These are phyloP conservation scores for Ascochyta koolunga DNA, from an alignment of 2,329 filamentous ascomycete genomes.

Conservation along the genomic window DNA sequence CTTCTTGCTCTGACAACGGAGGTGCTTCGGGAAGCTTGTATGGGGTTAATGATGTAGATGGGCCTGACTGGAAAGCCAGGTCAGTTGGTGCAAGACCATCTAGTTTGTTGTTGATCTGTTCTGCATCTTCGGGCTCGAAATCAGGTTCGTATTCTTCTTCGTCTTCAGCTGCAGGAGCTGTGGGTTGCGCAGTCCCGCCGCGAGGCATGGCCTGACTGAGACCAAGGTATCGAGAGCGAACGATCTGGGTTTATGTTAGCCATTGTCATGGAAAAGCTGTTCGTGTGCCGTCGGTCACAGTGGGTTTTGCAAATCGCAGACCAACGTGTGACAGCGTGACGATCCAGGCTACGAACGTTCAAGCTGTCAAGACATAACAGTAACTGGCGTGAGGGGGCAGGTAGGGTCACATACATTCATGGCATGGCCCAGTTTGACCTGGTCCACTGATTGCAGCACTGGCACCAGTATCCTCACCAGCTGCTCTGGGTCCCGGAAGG, in stretches of 20 bases:
- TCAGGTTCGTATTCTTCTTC: conserved; percentile 95
- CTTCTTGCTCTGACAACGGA: conserved; percentile 72
- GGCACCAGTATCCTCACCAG: conserved; percentile 82
- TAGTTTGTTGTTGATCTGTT: conserved; percentile 78
- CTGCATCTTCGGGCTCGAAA: conserved; percentile 77
- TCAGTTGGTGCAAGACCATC: conserved; percentile 70
- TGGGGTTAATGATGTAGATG: conserved; percentile 61
- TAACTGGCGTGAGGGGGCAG: neutral
- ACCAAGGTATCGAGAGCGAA: conserved; percentile 51
- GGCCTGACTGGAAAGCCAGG: conserved; percentile 50
- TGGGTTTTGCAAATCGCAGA: neutral
- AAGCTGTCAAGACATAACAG: neutral
- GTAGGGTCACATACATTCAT: conserved; percentile 64
- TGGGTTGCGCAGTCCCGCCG: conserved; percentile 36
- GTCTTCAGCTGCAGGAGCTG: conserved; percentile 55
- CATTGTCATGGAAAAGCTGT: neutral
- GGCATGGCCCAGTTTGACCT: conserved; percentile 71
- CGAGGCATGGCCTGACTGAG: conserved; percentile 41
- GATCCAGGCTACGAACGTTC: too few species aligned
- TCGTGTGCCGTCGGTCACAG: neutral
- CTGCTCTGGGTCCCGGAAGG: conserved; percentile 72
- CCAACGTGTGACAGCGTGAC: conserved; percentile 12
- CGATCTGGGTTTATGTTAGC: conserved; percentile 33
- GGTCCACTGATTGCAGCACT: conserved; percentile 74
- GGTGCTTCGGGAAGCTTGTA: conserved; percentile 82